Evolutionary conservation across 495 filamentous ascomycete species (phyloP), one percentile per base, ranked within the genome.

Genomic region (Lindgomyces ingoldianus): DNA sequence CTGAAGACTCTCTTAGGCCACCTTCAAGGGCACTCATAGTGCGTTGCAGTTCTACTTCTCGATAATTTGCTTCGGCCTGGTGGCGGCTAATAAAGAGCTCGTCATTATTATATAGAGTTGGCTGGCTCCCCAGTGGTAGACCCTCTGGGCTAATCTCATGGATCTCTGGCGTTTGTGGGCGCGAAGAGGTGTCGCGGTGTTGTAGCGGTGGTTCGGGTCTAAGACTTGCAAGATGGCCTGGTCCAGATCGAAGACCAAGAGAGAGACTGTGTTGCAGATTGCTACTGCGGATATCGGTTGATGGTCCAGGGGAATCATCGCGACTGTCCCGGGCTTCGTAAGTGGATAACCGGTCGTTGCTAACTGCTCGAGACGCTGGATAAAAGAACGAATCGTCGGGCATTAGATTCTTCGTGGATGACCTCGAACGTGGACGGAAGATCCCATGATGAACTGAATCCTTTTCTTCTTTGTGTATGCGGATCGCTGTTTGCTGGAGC

Each of bases 401-500:
- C 27, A 25, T 2, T 58, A 58, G 10, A 24, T 33, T 46, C 45
- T 42, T 1, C 47, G 9, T 3, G 19, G 25, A 29, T 8, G 44
- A 4, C 44, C 16, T 8, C 44, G 44, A 47, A 8, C 4, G 44
- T 8, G 44, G 44, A 8, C 44, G 44, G 6, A 39, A 14, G 33
- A 39, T 6, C 6, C 33, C 33, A 6, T 39, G 6, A 14, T 6
- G 14, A 39, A 6, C 6, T 14, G 33, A 39, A 14, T 39, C 47
- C 3, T 11, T n/a, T 26, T 46, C 45, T 12, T 30, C 12, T 14
- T 60, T 42, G 39, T 69, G 60, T 0, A 65, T 49, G 19, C 68
- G 72, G 55, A 79, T 78, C 0, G 74, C 59, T 0, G 70, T 72
- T 6, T 67, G 54, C 52, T 79, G 76, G 16, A 79, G 64, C 33